Conservation (phyloP, 2,329 filamentous ascomycete genomes). For the Colletotrichum sp. region DNA sequence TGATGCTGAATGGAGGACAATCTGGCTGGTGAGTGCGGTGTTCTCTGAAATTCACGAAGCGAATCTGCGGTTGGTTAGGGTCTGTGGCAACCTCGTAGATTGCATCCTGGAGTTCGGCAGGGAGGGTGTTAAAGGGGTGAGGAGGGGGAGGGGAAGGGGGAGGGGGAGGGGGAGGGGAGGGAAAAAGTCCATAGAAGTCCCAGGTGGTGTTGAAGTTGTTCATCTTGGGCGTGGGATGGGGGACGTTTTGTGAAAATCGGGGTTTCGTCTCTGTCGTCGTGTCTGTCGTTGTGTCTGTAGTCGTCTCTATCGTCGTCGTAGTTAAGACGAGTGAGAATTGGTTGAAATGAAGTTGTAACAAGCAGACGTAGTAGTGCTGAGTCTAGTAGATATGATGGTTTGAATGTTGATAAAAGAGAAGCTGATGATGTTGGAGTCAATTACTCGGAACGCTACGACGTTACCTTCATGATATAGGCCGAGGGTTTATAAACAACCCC, state of each 20-base stretch:
- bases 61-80: background rate
- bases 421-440: background rate
- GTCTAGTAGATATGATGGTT: background rate
- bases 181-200: too few relatives aligned
- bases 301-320: too few relatives aligned
- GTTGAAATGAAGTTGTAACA: background rate
- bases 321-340: background rate
- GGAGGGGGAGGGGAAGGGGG: too few relatives aligned
- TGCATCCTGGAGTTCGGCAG: background rate
- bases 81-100: background rate
- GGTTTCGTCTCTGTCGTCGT: too few relatives aligned
- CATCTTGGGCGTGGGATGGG: too few relatives aligned
- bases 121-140: too few relatives aligned
- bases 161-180: too few relatives aligned
- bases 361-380: background rate
- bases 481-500: fast-evolving
- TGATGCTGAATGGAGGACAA: background rate
- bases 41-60: background rate
- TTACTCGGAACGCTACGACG: background rate
- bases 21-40: background rate
- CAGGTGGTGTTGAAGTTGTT: too few relatives aligned
- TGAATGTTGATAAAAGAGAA: background rate
- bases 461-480: background rate
- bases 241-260: too few relatives aligned
- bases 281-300: too few relatives aligned